Evolutionary conservation across 805 yeast genomes (phyloP).

Genomic region (Dipodascus geniculatus): DNA sequence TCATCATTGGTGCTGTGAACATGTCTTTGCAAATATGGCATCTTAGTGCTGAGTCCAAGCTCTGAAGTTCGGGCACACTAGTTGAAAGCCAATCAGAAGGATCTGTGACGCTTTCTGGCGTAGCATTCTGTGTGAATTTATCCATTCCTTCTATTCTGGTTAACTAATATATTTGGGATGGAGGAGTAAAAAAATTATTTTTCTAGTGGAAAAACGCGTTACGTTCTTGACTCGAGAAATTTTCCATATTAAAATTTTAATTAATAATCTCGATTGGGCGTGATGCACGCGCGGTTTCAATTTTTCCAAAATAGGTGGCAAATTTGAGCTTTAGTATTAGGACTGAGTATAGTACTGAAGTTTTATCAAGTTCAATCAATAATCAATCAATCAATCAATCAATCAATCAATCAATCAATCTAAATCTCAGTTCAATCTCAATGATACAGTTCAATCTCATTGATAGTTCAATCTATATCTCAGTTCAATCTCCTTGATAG

Average conservation of each 20-base stretch:
- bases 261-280: too few species aligned
- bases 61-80: slow-evolving; percentile 40
- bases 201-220: not conserved
- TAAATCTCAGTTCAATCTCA: too few species aligned
- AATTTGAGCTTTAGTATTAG: too few species aligned
- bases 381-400: too few species aligned
- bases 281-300: not conserved
- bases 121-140: not conserved
- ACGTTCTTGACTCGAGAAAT: too few species aligned
- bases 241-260: not conserved
- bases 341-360: too few species aligned
- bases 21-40: slow-evolving; percentile 87
- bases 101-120: slow-evolving; percentile 35
- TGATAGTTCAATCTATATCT: too few species aligned
- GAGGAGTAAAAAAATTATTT: not conserved
- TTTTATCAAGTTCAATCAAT: too few species aligned
- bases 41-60: slow-evolving; percentile 58
- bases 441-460: too few species aligned
- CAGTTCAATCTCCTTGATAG: too few species aligned
- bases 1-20: slow-evolving; percentile 64
- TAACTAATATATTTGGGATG: not conserved
- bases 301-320: not conserved
- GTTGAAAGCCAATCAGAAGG: slow-evolving; percentile 61
- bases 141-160: not conserved
- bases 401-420: too few species aligned